These are phyloP conservation scores for Drechslerella coelobrocha DNA, from an alignment of 2,329 filamentous ascomycete genomes.

Conservation along the genomic window DNA sequence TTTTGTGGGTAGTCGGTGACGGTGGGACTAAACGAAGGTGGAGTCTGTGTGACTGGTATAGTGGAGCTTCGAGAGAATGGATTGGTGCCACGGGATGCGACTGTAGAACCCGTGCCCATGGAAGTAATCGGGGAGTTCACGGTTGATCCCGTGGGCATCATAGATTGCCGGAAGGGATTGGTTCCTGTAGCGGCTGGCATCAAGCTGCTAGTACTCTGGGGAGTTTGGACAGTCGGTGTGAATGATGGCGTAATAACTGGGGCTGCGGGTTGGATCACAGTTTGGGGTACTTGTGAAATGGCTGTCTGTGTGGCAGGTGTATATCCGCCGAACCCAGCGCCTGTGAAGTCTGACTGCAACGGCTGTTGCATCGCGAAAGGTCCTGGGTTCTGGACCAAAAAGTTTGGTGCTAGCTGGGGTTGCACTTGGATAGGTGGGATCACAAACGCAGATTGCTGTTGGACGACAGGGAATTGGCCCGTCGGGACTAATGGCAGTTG, in stretches of 20 bases:
- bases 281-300: conserved; percentile 63
- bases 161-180: conserved; percentile 93
- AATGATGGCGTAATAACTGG: conserved; percentile 68
- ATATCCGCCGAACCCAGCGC: conserved; percentile 84
- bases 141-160: conserved; percentile 63
- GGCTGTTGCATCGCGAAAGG: conserved; percentile 59
- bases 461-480: conserved; percentile 53
- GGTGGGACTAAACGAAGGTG: conserved; percentile 17
- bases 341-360: conserved; percentile 70
- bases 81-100: conserved; percentile 70
- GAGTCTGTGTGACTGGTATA: conserved; percentile 58
- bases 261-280: conserved; percentile 56
- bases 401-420: conserved; percentile 50
- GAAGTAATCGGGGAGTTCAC: conserved; percentile 57
- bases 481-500: conserved; percentile 49
- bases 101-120: conserved; percentile 57
- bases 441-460: conserved; percentile 56
- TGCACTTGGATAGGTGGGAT: conserved; percentile 54
- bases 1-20: conserved; percentile 34
- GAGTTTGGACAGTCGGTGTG: conserved; percentile 59
- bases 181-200: conserved; percentile 69
- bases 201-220: conserved; percentile 56
- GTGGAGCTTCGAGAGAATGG: conserved; percentile 69
- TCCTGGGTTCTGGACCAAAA: conserved; percentile 54
- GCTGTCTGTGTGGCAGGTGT: conserved; percentile 70